Evolutionary conservation across 345 rosid genomes (phyloP), one percentile per base, ranked within the genome.

Genomic region (Eucalyptus pauciflora): DNA sequence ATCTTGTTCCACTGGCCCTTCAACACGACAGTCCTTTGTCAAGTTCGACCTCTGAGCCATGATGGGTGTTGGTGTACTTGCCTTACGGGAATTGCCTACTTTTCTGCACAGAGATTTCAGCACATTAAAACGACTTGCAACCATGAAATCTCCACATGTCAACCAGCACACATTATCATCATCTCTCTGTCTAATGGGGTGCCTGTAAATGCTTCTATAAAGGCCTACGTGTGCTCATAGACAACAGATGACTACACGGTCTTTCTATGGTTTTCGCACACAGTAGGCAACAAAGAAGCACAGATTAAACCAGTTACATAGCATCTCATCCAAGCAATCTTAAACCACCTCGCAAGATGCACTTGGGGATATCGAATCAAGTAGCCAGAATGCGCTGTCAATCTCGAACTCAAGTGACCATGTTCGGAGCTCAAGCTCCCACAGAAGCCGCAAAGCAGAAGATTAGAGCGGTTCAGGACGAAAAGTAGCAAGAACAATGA

Each of bases 1-100:
- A 60, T 95, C 96, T 92, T 93, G 96, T 85, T 87, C 88, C 85
- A 95, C 8, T 18, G 90, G 90, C 87, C 90, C 90, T 89, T 88
- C 58, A 85, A 90, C 56, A 85, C 10, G 9, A 86, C 25, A 86
- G 62, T 92, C 91, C 88, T 90, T 92, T 86, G 62, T 94, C 88
- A 89, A 91, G 87, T 87, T 93, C 86, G 88, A 71, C 89, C 89
- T 86, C 87, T 80, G 81, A 12, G 88, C 45, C 89, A 87, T 71
- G 12, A 89, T 81, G 85, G 86, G 56, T 37, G 89, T 60, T 50
- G 48, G 56, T 37, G 48, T 86, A 71, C 87, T 50, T 71, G 85
- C 83, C 18, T 88, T 48, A 46, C 25, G 25, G 51, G 29, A 17
- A 86, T 5, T 90, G 62, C 86, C 90, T 67, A 89, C 13, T 48